phyloP scores from a whole-genome alignment of 345 rosid species.

The Euphorbia peplus region DNA sequence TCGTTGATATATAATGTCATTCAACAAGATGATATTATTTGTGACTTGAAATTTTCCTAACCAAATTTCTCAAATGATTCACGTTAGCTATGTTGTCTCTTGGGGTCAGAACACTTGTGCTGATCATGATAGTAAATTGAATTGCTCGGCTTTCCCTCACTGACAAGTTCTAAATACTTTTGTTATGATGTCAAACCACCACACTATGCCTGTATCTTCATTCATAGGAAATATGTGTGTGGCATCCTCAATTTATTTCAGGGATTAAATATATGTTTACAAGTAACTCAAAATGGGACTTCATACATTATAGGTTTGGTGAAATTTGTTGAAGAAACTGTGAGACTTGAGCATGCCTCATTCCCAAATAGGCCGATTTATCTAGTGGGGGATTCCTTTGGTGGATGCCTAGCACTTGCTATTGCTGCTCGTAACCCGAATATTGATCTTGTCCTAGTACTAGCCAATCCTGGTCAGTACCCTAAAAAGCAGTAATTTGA shows the following conservation, averaged over 20 bases:
- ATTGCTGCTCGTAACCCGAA: too few relatives aligned
- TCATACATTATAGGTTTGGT: constrained; percentile 46
- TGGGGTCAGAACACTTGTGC: too few relatives aligned
- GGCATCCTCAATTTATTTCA: too few relatives aligned
- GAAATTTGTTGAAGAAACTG: constrained; percentile 56
- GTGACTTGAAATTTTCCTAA: too few relatives aligned
- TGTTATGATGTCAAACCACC: too few relatives aligned
- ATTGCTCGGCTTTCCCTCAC: too few relatives aligned
- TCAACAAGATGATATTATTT: not conserved
- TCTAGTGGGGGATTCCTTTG: constrained; percentile 84
- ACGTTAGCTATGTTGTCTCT: too few relatives aligned
- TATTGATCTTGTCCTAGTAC: constrained; percentile 61
- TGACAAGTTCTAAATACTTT: too few relatives aligned
- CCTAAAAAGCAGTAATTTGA: constrained; percentile 1
- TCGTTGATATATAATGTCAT: not conserved
- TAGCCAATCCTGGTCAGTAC: constrained; percentile 72
- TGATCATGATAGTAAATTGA: too few relatives aligned
- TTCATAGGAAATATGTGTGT: too few relatives aligned
- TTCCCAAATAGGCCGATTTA: constrained; percentile 73
- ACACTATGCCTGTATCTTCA: too few relatives aligned
- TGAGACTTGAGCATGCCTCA: constrained; percentile 47
- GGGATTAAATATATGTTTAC: not conserved
- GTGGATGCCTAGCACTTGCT: constrained; percentile 88
- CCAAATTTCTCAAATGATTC: too few relatives aligned
- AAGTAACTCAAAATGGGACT: not conserved